Base-by-base conservation (phyloP, 164 flowering plant species). In the Tetracentron sinense region DNA sequence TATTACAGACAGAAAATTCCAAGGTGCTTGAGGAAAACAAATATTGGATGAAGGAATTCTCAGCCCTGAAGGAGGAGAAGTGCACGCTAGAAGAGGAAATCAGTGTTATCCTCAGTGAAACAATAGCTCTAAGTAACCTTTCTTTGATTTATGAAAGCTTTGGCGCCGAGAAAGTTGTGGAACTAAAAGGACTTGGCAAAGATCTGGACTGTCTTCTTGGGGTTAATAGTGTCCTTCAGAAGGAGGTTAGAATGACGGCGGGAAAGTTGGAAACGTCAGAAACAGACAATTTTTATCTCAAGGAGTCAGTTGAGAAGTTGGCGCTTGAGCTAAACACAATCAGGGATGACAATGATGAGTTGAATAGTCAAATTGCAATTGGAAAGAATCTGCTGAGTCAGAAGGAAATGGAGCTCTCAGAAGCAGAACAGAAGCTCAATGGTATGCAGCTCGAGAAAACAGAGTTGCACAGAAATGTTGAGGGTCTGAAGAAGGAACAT, bases 61-160 rank as follows among this genome's bases (percentile, higher is more conserved):
- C 20, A 19, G 63, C 54, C 47, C 61, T 78, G 64, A 58, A 62
- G 55, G 72, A 72, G 53, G 78, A 77, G 61, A 81, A 78, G 14
- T 21, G 38, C 67, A 58, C 26, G 10, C 68, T 84, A 0, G 81
- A 81, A 72, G 78, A 76, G 60, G 86, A 82, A 59, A 75, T 60
- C 60, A 22, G 17, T 71, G 52, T 44, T 26, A 16, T 79, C 42
- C 49, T 74, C 19, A 60, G 55, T 53, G 81, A 87, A 73, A 51
- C 69, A 16, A 31, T 81, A 20, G 68, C 69, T 66, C 65, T 75
- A 22, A 67, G 65, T 57, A 73, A 50, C 59, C 72, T 79, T 55
- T 70, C 81, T 29, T 42, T 78, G 50, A 66, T 83, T 49, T 71
- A 72, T 46, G 61, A 67, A 62, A 67, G 71, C 54, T 53, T 56